These are phyloP conservation scores for Pisolithus sp. DNA, from an alignment of 768 basidiomycete species.

Conservation along the genomic window DNA sequence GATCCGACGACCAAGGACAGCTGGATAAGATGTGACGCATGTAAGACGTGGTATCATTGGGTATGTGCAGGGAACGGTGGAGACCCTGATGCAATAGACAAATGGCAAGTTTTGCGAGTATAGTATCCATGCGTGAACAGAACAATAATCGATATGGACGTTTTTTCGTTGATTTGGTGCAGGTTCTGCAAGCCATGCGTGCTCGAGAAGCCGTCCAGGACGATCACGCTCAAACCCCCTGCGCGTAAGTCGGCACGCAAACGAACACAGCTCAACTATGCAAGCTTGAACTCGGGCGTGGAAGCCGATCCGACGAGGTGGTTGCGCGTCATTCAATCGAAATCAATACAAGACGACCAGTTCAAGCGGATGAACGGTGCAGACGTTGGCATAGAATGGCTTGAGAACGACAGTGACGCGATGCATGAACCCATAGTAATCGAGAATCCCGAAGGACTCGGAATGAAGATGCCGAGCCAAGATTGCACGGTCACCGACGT, in stretches of 20 bases:
- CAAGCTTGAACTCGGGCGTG: constrained; percentile 60
- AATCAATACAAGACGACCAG: constrained; percentile 51
- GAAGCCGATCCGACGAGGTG: constrained; percentile 60
- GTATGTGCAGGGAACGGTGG: constrained; percentile 63
- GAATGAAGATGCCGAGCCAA: constrained; percentile 80
- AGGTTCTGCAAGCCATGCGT: constrained; percentile 72
- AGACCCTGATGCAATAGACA: constrained; percentile 64
- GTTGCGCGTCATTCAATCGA: constrained; percentile 62
- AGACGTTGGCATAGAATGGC: constrained; percentile 68
- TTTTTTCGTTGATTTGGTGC: constrained; percentile 2
- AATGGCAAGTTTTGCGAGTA: constrained; percentile 49
- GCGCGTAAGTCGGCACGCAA: constrained; percentile 78
- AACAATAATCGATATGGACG: constrained; percentile 12
- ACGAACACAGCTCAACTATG: constrained; percentile 70
- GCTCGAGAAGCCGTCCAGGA: constrained; percentile 49
- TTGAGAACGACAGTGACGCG: constrained; percentile 63
- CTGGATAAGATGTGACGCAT: constrained; percentile 81
- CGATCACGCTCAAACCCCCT: constrained; percentile 70
- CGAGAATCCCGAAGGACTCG: constrained; percentile 70
- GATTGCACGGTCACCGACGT: constrained; percentile 77
- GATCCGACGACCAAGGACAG: constrained; percentile 52
- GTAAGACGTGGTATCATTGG: constrained; percentile 84
- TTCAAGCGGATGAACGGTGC: constrained; percentile 65
- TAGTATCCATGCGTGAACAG: constrained; percentile 7
- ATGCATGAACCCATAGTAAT: constrained; percentile 82